phyloP scores from a whole-genome alignment of 495 filamentous ascomycete species.

The Xylaria cubensis region DNA sequence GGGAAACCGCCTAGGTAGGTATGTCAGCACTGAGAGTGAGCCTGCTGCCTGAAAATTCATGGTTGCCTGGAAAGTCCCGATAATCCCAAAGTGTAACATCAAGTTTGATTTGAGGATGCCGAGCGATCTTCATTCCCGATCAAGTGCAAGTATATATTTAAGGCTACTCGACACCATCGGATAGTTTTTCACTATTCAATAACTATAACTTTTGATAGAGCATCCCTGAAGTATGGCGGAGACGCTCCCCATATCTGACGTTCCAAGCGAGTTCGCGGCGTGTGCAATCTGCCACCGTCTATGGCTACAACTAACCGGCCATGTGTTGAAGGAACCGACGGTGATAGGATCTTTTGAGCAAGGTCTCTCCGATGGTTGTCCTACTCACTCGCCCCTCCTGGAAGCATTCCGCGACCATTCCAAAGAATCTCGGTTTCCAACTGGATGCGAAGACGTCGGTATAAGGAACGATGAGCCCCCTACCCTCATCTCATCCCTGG shows the following conservation, averaged over 20 bases:
- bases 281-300: neutral
- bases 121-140: too few species aligned
- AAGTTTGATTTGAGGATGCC: too few species aligned
- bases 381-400: neutral
- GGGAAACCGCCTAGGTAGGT: too few species aligned
- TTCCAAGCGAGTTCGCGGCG: neutral
- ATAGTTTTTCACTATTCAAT: neutral
- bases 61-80: too few species aligned
- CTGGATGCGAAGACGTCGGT: neutral
- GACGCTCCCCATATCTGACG: neutral
- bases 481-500: neutral
- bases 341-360: slow-evolving; percentile 3
- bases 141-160: too few species aligned
- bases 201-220: neutral
- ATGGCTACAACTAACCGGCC: neutral
- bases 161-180: too few species aligned
- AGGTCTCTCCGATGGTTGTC: neutral
- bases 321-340: neutral
- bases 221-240: neutral
- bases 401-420: neutral
- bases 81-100: too few species aligned
- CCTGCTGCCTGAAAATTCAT: too few species aligned
- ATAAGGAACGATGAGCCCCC: neutral
- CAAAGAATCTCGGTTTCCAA: neutral
- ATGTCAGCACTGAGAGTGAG: too few species aligned